A percentile compares a stretch with the other conserved stretches of the same genome.
These are phyloP conservation scores for Tylopilus sp. DNA, from an alignment of 768 basidiomycete species.

Conservation along the genomic window DNA sequence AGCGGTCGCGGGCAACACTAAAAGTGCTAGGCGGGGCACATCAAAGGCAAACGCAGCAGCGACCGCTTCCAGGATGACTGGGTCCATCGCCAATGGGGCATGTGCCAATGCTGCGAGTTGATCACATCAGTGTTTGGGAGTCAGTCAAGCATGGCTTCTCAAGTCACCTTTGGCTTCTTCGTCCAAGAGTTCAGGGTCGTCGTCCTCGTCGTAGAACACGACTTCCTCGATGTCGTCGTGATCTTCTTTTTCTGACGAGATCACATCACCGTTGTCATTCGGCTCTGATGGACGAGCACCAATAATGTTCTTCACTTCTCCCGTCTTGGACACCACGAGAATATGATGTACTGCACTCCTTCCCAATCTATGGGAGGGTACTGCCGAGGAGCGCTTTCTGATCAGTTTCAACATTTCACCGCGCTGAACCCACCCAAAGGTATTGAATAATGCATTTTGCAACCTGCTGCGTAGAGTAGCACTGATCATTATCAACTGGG, in stretches of 20 bases:
- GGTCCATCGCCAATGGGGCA: slow-evolving; percentile 52
- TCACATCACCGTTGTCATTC: not conserved
- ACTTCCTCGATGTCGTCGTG: slow-evolving; percentile 12
- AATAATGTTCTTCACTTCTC: slow-evolving; percentile 51
- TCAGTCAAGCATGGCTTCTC: not conserved
- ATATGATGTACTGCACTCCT: slow-evolving; percentile 48
- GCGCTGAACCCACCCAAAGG: slow-evolving; percentile 57
- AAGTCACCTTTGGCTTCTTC: slow-evolving; percentile 21
- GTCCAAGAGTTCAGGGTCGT: slow-evolving; percentile 16
- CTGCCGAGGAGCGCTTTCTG: slow-evolving; percentile 24
- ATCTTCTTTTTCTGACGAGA: not conserved
- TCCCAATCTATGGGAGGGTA: slow-evolving; percentile 25
- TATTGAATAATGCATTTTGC: slow-evolving; percentile 38
- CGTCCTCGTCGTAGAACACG: slow-evolving; percentile 25
- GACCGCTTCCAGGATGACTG: slow-evolving; percentile 60
- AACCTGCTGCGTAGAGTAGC: slow-evolving; percentile 61
- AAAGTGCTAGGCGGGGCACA: slow-evolving; percentile 61
- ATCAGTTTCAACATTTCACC: slow-evolving; percentile 33
- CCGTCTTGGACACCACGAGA: slow-evolving; percentile 55
- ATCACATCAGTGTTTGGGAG: slow-evolving; percentile 10
- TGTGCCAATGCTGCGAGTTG: slow-evolving; percentile 39
- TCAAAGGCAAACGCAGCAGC: slow-evolving; percentile 70
- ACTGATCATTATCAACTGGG: slow-evolving; percentile 67
- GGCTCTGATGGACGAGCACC: slow-evolving; percentile 34
- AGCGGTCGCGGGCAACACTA: slow-evolving; percentile 63